Conservation (phyloP, 306 rosid genomes). For the Senna tora region DNA sequence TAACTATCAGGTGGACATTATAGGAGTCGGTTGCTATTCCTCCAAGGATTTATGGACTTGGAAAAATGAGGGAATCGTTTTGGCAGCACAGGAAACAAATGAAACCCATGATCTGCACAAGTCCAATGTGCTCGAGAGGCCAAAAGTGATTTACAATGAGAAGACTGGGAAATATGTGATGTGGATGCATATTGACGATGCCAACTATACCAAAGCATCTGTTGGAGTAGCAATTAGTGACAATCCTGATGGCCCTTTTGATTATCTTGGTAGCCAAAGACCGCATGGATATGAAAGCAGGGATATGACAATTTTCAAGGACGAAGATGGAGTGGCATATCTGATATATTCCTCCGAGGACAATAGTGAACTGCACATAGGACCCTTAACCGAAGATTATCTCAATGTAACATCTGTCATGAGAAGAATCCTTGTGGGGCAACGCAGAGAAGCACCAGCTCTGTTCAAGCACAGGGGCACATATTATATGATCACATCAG, state of each 20-base stretch:
- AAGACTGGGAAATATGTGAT: constrained; percentile 85
- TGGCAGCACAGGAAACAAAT: constrained; percentile 77
- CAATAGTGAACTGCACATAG: constrained; percentile 94
- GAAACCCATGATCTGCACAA: constrained; percentile 92
- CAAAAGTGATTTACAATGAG: constrained; percentile 88
- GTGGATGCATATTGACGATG: constrained; percentile 99
- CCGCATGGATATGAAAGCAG: constrained; percentile 95
- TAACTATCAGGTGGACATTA: constrained; percentile 79
- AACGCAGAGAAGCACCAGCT: constrained; percentile 97
- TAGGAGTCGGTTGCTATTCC: constrained; percentile 98
- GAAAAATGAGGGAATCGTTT: constrained; percentile 93
- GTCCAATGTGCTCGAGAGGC: constrained; percentile 93
- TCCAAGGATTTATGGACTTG: constrained; percentile 95
- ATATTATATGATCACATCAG: constrained; percentile 97
- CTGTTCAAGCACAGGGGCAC: constrained; percentile 84
- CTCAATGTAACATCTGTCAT: constrained; percentile 61
- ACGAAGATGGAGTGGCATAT: constrained; percentile 84
- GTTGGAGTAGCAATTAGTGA: constrained; percentile 86
- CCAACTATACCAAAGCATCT: constrained; percentile 91
- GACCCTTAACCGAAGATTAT: constrained; percentile 81
- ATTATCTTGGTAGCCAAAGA: constrained; percentile 80
- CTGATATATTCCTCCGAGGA: constrained; percentile 92
- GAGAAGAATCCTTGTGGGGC: constrained; percentile 84
- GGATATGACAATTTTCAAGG: constrained; percentile 96
- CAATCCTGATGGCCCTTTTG: constrained; percentile 82